A percentile compares a stretch with the other conserved stretches of the same genome.
These are phyloP conservation scores for Astragalus membranaceus DNA, from an alignment of 306 rosid species.

Conservation along the genomic window DNA sequence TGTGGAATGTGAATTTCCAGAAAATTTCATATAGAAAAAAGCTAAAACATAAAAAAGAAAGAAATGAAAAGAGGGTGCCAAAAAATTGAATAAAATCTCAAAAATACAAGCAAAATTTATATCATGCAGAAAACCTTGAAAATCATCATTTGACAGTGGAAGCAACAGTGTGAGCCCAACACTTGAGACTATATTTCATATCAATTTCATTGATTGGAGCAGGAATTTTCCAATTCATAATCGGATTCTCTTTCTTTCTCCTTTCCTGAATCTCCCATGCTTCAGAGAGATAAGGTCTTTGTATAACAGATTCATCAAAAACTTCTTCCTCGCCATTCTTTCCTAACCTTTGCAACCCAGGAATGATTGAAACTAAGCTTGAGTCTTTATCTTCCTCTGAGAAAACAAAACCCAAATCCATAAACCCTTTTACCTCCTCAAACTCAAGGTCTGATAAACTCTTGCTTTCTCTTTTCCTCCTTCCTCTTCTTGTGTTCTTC, in stretches of 20 bases:
- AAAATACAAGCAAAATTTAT: constrained; percentile 4
- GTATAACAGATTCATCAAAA: constrained; percentile 23
- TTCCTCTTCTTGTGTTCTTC: constrained; percentile 18
- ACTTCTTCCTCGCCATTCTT: constrained; percentile 27
- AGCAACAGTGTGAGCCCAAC: constrained; percentile 89
- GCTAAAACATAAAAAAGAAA: not conserved
- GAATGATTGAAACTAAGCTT: constrained; percentile 71
- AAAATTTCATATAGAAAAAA: not conserved
- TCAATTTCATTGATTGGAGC: constrained; percentile 43
- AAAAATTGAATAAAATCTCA: not conserved
- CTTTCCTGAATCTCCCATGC: constrained; percentile 55
- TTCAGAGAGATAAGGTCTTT: constrained; percentile 90
- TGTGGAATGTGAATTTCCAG: constrained; percentile 6
- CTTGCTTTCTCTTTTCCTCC: constrained; percentile 46
- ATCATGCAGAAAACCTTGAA: not conserved
- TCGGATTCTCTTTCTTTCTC: constrained; percentile 40
- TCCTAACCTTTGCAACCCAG: constrained; percentile 76
- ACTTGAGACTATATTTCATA: constrained; percentile 62
- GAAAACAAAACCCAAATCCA: constrained; percentile 89
- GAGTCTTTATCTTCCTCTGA: constrained; percentile 70
- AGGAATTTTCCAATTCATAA: constrained; percentile 66
- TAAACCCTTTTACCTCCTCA: constrained; percentile 81
- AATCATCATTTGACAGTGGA: constrained; percentile 55
- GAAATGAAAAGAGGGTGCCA: not conserved
- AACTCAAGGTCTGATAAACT: constrained; percentile 80